phyloP scores from a whole-genome alignment of 2,329 filamentous ascomycete genomes.

The Colletotrichum cereale region DNA sequence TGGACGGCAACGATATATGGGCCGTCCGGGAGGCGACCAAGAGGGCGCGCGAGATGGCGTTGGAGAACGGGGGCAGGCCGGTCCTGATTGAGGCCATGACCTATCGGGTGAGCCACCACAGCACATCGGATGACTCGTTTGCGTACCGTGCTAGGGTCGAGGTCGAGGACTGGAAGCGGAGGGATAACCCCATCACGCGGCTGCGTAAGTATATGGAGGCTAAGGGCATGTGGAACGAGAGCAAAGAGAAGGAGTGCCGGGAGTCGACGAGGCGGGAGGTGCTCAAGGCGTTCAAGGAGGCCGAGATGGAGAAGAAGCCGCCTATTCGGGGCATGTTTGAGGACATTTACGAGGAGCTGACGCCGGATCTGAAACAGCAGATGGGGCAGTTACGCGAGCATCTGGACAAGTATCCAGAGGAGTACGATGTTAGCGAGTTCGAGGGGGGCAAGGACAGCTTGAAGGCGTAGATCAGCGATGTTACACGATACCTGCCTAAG shows the following conservation, averaged over 20 bases:
- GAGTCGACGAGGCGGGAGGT: slow-evolving; percentile 78
- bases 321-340: slow-evolving; percentile 80
- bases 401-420: slow-evolving; percentile 86
- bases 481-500: slow-evolving; percentile 9
- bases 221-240: slow-evolving; percentile 85
- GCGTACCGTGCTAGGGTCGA: slow-evolving; percentile 94
- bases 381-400: slow-evolving; percentile 79
- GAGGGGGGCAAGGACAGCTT: slow-evolving; percentile 80
- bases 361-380: slow-evolving; percentile 81
- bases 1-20: slow-evolving; percentile 96
- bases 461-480: slow-evolving; percentile 48
- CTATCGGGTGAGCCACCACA: slow-evolving; percentile 98
- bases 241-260: slow-evolving; percentile 80
- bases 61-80: slow-evolving; percentile 83
- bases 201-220: slow-evolving; percentile 92
- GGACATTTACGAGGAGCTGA: slow-evolving; percentile 90
- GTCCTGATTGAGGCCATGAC: slow-evolving; percentile 96
- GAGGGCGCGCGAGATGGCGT: slow-evolving; percentile 81
- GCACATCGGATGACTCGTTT: slow-evolving; percentile 96
- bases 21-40: slow-evolving; percentile 86
- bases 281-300: slow-evolving; percentile 85
- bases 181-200: slow-evolving; percentile 89
- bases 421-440: slow-evolving; percentile 86
- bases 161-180: slow-evolving; percentile 93
- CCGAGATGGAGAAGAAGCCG: slow-evolving; percentile 85